These are phyloP conservation scores for Blastomyces emzantsi DNA, from an alignment of 2,329 filamentous ascomycete genomes.

Conservation along the genomic window DNA sequence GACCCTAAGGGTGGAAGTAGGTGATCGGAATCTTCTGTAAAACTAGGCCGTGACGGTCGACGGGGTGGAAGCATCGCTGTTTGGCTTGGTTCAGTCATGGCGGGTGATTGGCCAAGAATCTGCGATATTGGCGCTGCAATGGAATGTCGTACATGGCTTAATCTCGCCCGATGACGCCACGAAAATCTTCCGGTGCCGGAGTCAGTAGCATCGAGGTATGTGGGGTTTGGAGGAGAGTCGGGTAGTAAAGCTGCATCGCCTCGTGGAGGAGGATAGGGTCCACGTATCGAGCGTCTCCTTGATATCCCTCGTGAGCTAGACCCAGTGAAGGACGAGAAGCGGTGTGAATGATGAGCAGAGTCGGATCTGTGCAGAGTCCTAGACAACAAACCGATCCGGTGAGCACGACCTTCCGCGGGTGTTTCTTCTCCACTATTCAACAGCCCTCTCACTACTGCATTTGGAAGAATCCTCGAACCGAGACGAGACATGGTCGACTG, in stretches of 20 bases:
- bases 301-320: slow-evolving; percentile 32
- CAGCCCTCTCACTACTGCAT: slow-evolving; percentile 37
- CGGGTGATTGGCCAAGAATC: slow-evolving; percentile 34
- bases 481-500: slow-evolving; percentile 42
- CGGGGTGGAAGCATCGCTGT: slow-evolving; percentile 22
- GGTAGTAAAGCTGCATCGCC: slow-evolving; percentile 26
- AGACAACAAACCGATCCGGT: slow-evolving; percentile 36
- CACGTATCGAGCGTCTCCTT: slow-evolving; percentile 32
- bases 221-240: slow-evolving; percentile 23
- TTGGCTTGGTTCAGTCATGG: slow-evolving; percentile 20
- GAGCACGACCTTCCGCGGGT: slow-evolving; percentile 36
- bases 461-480: slow-evolving; percentile 41
- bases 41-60: slow-evolving; percentile 24
- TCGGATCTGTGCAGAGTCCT: slow-evolving; percentile 31
- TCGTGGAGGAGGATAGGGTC: slow-evolving; percentile 33
- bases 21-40: slow-evolving; percentile 27
- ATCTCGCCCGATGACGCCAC: slow-evolving; percentile 33
- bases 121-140: slow-evolving; percentile 37
- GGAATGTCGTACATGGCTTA: slow-evolving; percentile 38
- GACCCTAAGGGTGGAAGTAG: slow-evolving; percentile 29
- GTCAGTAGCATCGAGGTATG: slow-evolving; percentile 22
- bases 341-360: slow-evolving; percentile 22
- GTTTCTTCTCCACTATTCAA: slow-evolving; percentile 40
- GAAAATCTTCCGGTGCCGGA: slow-evolving; percentile 26
- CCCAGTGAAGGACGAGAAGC: slow-evolving; percentile 35